A percentile compares a stretch with the other conserved stretches of the same genome.
Conservation (phyloP, 352 stramenopile genomes). For the Aphanomyces euteiches region DNA sequence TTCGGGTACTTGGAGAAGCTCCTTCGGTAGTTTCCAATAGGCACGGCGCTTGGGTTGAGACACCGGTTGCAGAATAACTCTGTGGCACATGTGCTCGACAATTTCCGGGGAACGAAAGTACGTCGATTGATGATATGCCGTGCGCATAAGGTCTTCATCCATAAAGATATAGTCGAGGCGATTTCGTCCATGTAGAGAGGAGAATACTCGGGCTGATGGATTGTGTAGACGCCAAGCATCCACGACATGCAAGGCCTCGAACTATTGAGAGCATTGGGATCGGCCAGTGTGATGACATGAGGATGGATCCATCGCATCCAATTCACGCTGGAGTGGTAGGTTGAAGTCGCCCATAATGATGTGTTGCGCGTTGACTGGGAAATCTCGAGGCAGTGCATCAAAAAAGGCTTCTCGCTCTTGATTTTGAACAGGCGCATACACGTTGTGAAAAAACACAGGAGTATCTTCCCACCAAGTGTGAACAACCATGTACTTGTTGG, state of each 20-base stretch:
- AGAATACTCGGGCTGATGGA: conserved; percentile 12
- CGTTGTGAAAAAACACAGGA: conserved; percentile 11
- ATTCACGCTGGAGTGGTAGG: background rate
- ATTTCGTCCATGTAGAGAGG: conserved; percentile 19
- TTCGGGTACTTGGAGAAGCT: background rate
- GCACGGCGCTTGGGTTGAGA: background rate
- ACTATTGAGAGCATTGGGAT: background rate
- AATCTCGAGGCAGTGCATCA: background rate
- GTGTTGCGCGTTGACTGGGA: conserved; percentile 7
- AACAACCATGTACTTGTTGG: conserved; percentile 3
- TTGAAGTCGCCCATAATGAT: conserved; percentile 31
- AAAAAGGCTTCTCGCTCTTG: background rate
- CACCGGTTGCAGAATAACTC: background rate
- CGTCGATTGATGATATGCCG: background rate
- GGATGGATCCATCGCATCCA: background rate
- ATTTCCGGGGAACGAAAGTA: conserved; percentile 21
- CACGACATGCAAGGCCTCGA: conserved; percentile 7
- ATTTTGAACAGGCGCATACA: background rate
- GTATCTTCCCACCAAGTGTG: background rate
- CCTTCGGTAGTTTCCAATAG: conserved; percentile 1
- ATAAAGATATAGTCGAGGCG: conserved; percentile 35
- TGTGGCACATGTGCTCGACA: background rate
- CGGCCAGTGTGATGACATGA: background rate
- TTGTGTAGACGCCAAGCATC: conserved; percentile 34
- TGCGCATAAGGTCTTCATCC: background rate